A percentile compares a stretch with the other conserved stretches of the same genome.
phyloP scores from a whole-genome alignment of 495 filamentous ascomycete species.

The Cairneyella variabilis region DNA sequence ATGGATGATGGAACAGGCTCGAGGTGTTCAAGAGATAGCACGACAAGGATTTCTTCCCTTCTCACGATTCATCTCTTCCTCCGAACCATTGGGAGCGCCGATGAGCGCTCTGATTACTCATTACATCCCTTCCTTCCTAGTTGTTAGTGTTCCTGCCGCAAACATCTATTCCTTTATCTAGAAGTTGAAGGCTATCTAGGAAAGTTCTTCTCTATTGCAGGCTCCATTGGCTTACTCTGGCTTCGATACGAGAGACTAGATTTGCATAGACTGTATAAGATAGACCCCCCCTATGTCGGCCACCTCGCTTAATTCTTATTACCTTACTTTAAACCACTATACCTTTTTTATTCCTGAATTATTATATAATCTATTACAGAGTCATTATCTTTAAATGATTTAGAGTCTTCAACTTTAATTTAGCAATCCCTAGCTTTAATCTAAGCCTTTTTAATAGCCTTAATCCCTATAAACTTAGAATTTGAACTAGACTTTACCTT shows the following conservation, averaged over 20 bases:
- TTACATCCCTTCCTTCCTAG: slow-evolving; percentile 61
- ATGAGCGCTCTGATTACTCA: slow-evolving; percentile 64
- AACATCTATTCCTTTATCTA: slow-evolving; percentile 71
- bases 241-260: slow-evolving; percentile 58
- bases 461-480: too few species aligned
- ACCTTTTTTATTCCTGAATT: too few species aligned
- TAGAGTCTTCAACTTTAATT: too few species aligned
- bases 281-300: too few species aligned
- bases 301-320: too few species aligned
- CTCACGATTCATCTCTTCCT: slow-evolving; percentile 56
- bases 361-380: too few species aligned
- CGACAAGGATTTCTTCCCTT: slow-evolving; percentile 61
- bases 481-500: too few species aligned
- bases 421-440: too few species aligned
- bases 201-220: slow-evolving; percentile 56
- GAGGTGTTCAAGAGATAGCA: slow-evolving; percentile 49
- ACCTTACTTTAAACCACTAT: too few species aligned
- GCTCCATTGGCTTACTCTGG: slow-evolving; percentile 56
- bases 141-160: slow-evolving; percentile 59
- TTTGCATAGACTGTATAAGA: slow-evolving; percentile 62
- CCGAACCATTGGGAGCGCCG: slow-evolving; percentile 63
- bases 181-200: slow-evolving; percentile 69
- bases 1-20: slow-evolving; percentile 50
- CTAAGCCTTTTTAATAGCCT: too few species aligned
- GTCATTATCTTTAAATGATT: too few species aligned